Evolutionary conservation across 352 stramenopile species (phyloP).

Genomic region (Lagenidium sp.): DNA sequence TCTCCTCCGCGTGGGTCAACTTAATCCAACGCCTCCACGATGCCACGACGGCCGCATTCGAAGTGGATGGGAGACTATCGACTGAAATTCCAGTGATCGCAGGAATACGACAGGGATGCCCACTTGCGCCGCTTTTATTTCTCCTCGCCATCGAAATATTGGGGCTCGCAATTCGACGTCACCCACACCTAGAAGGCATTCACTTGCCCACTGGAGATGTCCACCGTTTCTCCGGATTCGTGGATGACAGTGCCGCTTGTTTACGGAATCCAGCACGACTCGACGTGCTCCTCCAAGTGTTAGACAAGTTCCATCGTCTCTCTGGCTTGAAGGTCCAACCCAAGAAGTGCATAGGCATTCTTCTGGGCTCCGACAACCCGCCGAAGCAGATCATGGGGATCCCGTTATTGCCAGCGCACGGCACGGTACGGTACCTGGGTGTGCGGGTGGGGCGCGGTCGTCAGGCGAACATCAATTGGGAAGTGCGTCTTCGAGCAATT

Average conservation of each 20-base stretch:
- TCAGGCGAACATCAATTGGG: not conserved
- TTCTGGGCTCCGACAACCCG: not conserved
- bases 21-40: not conserved
- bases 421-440: conserved; percentile 4
- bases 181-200: not conserved
- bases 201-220: not conserved
- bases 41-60: not conserved
- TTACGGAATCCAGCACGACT: conserved; percentile 1
- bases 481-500: not conserved
- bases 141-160: conserved; percentile 4
- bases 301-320: not conserved
- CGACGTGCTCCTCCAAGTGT: not conserved
- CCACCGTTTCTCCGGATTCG: conserved; percentile 11
- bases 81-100: not conserved
- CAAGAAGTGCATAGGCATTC: conserved; percentile 6
- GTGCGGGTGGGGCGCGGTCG: conserved; percentile 5
- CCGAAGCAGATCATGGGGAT: not conserved
- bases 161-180: not conserved
- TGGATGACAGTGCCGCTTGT: conserved; percentile 13
- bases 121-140: conserved; percentile 8
- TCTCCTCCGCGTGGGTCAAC: not conserved
- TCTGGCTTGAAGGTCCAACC: conserved; percentile 12
- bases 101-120: conserved; percentile 9
- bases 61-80: conserved; percentile 6
- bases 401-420: not conserved